Base-by-base conservation (phyloP, 176 grass and related monocot genomes). In the Musa schizocarpa region DNA sequence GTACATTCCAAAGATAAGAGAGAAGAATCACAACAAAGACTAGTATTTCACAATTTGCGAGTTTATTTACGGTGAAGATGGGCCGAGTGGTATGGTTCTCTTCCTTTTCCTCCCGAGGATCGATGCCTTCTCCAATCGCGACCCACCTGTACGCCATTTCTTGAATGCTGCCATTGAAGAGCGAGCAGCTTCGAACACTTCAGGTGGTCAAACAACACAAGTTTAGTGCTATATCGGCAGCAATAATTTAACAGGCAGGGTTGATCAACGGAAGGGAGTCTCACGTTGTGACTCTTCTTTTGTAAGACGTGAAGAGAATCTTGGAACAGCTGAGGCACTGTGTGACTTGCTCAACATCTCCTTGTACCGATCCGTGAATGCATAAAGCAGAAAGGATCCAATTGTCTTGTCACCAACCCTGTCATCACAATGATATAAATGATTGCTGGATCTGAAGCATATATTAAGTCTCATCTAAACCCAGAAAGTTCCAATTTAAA, bases 341-440 rank as follows among this genome's bases (percentile, higher is more conserved):
- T 97, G 94, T 25, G 90, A 90, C 75, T 97, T 97, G 88, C 94
- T 93, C 52, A 97, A 77, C 78, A 97, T 79, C 56, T 97, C 94
- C 78, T 90, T 85, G 94, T 97, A 97, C 65, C 94, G 82, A 67
- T 84, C 84, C 23, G 77, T 84, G 80, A 97, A 97, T 13, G 94
- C 83, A 27, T 97, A 86, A 21, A 72, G 81, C 29, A 97, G 74
- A 83, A 93, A 97, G 22, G 74, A 80, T 29, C 86, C 90, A 20
- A 97, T 85, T 79, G 77, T 97, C 76, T 80, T 97, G 79, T 97
- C 90, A 19, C 75, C 77, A 73, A 91, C 94, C 90, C 94, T 97
- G 79, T 71, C 13, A 70, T 24, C 1, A 75, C 7, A 53, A 85
- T 34, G 19, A 14, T 20, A 13, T 43, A n/a, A 21, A 11, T 50